phyloP scores from a whole-genome alignment of 2,329 filamentous ascomycete species.

The Tolypocladium inflatum region DNA sequence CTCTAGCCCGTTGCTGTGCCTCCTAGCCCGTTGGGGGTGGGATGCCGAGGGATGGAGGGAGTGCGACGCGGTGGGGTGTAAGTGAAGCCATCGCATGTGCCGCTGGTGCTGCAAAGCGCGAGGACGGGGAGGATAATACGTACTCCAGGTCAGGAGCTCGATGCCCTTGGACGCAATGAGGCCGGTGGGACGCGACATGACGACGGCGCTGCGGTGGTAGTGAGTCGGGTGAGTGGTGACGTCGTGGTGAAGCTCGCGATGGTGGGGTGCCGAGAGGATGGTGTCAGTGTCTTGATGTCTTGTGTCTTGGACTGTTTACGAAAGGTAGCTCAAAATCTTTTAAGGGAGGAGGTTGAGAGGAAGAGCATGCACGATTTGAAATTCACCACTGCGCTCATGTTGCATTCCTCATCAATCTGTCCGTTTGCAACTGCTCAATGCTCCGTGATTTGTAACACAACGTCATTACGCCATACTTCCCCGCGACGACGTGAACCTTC shows the following conservation, averaged over 20 bases:
- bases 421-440: not conserved
- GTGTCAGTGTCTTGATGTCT: not conserved
- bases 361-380: not conserved
- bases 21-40: not conserved
- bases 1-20: not conserved
- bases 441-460: not conserved
- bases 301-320: not conserved
- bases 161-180: slow-evolving; percentile 54
- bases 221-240: too few species aligned
- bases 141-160: slow-evolving; percentile 50
- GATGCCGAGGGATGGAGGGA: not conserved
- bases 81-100: not conserved
- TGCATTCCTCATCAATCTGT: not conserved
- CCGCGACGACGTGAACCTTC: not conserved
- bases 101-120: not conserved
- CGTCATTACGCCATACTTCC: not conserved
- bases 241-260: not conserved
- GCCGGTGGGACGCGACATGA: slow-evolving; percentile 32
- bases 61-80: not conserved
- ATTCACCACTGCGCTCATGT: too few species aligned
- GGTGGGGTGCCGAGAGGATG: not conserved
- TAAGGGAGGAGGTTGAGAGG: not conserved
- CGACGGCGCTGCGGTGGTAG: not conserved
- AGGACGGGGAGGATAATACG: not conserved
- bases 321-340: not conserved